A percentile compares a stretch with the other conserved stretches of the same genome.
Conservation (phyloP, 179 eudicot species). For the Spinacia oleracea region DNA sequence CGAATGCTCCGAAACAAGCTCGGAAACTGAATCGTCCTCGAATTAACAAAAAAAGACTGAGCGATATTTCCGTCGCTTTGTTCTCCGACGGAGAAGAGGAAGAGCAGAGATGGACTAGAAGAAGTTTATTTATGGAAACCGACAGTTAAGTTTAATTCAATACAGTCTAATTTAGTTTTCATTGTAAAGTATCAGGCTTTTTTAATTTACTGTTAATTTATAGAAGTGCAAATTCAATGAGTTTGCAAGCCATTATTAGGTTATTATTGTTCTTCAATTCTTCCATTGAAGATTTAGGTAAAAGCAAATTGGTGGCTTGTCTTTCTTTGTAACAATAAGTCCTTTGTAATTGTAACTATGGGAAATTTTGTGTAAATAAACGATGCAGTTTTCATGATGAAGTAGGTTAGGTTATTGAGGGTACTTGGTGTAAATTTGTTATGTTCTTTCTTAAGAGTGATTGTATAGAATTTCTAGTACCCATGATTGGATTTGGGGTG, state of each 20-base stretch:
- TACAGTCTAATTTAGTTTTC: too few species aligned
- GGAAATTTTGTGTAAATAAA: not conserved
- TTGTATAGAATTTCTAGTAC: not conserved
- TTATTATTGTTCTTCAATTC: slow-evolving; percentile 21
- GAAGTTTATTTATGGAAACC: not conserved
- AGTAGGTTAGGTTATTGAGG: not conserved
- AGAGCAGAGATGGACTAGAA: not conserved
- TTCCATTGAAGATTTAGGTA: slow-evolving; percentile 24
- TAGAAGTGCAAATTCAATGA: slow-evolving; percentile 2
- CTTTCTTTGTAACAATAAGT: not conserved
- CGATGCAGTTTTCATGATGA: not conserved
- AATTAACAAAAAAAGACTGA: slow-evolving; percentile 38
- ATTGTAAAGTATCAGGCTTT: slow-evolving; percentile 11
- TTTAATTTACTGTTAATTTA: not conserved
- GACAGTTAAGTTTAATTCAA: not conserved
- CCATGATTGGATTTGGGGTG: slow-evolving; percentile 1
- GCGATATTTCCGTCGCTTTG: slow-evolving; percentile 40
- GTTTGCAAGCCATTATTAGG: slow-evolving; percentile 11
- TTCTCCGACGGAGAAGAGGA: slow-evolving; percentile 23
- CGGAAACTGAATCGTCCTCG: slow-evolving; percentile 31
- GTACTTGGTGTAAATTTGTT: not conserved
- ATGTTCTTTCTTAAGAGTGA: too few species aligned
- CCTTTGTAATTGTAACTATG: slow-evolving; percentile 14
- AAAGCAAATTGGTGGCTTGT: not conserved
- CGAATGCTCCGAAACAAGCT: slow-evolving; percentile 64